These are phyloP conservation scores for Trichoderma oligosporum DNA, from an alignment of 2,329 filamentous ascomycete genomes.

Conservation along the genomic window DNA sequence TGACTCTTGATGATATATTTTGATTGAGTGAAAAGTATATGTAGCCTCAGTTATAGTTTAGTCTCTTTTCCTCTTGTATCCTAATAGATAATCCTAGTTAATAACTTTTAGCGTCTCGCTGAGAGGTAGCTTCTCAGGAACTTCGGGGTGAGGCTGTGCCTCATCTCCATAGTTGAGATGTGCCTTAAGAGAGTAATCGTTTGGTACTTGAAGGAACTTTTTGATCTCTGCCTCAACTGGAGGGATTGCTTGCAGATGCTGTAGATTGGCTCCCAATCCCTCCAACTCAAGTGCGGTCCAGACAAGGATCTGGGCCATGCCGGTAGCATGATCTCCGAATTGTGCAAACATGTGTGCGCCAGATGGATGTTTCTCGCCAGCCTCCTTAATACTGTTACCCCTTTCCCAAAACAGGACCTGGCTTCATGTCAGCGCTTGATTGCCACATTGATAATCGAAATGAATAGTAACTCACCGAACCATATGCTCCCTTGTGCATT, in stretches of 20 bases:
- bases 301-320: constrained; percentile 71
- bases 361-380: constrained; percentile 64
- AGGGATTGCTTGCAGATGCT: constrained; percentile 91
- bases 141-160: background rate
- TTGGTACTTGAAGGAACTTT: background rate
- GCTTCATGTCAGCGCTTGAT: background rate
- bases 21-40: too few species aligned
- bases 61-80: too few species aligned
- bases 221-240: constrained; percentile 60
- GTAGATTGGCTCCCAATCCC: constrained; percentile 81
- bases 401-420: constrained; percentile 82
- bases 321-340: constrained; percentile 73
- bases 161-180: constrained; percentile 11
- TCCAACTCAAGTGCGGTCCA: constrained; percentile 83
- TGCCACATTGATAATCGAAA: too few species aligned
- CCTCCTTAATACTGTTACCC: constrained; percentile 58
- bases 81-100: too few species aligned
- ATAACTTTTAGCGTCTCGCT: background rate
- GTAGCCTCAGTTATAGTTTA: too few species aligned
- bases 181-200: constrained; percentile 6
- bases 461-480: constrained; percentile 63
- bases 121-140: constrained; percentile 9
- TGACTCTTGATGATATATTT: too few species aligned
- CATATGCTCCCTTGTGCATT: constrained; percentile 67
- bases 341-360: constrained; percentile 76